These are phyloP conservation scores for Ceratocystis ficicola DNA, from an alignment of 2,329 filamentous ascomycete genomes.

Conservation along the genomic window DNA sequence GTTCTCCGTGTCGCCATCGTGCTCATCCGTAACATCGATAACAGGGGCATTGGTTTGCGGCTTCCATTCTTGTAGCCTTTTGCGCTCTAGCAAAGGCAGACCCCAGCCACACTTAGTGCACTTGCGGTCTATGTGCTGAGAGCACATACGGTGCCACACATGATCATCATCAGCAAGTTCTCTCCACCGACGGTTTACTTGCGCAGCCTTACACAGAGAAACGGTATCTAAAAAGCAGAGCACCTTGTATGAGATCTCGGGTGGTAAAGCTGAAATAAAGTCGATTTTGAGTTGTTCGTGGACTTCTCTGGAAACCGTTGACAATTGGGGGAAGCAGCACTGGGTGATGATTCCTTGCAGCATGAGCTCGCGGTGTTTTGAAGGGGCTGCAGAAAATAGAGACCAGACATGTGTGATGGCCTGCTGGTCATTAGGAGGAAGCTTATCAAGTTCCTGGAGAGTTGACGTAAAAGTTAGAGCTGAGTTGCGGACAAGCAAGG, in stretches of 20 bases:
- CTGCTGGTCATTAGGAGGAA: constrained; percentile 78
- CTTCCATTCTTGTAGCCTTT: constrained; percentile 75
- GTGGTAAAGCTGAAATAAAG: constrained; percentile 76
- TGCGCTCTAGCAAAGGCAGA: constrained; percentile 75
- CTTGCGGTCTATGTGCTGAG: constrained; percentile 88
- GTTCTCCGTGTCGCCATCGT: constrained; percentile 23
- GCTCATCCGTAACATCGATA: constrained; percentile 19
- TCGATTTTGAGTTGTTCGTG: constrained; percentile 96
- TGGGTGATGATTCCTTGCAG: constrained; percentile 90
- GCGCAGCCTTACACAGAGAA: constrained; percentile 87
- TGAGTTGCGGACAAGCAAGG: background rate
- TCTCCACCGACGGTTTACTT: constrained; percentile 83
- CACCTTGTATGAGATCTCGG: constrained; percentile 87
- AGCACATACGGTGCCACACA: constrained; percentile 95
- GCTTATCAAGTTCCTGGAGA: constrained; percentile 60
- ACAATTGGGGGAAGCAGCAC: constrained; percentile 95
- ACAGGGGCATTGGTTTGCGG: constrained; percentile 32
- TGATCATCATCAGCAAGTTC: constrained; percentile 90
- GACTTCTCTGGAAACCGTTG: constrained; percentile 79
- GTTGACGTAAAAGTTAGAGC: constrained; percentile 1
- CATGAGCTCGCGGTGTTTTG: constrained; percentile 92
- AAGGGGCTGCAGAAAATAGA: constrained; percentile 85
- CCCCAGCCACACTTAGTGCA: constrained; percentile 96
- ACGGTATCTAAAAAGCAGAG: constrained; percentile 85
- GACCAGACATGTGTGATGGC: constrained; percentile 97